Evolutionary conservation across 805 yeast species (phyloP).

Genomic region (Sugiyamaella lignohabitans): DNA sequence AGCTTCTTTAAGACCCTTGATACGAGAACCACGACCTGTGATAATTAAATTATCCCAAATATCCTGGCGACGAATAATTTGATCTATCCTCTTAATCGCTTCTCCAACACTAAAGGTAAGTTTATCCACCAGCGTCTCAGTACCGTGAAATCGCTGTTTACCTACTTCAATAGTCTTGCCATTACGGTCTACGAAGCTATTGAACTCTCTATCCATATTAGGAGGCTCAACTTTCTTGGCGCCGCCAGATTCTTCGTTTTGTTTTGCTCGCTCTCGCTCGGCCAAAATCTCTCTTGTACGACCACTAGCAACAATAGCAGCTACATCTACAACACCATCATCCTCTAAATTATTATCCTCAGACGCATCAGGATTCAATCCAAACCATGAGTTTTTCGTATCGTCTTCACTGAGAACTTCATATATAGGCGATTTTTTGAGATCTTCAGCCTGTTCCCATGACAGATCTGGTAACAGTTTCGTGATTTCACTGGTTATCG

Average conservation of each 20-base stretch:
- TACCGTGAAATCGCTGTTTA: constrained; percentile 81
- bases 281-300: constrained; percentile 65
- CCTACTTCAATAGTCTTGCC: constrained; percentile 67
- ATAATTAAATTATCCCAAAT: constrained; percentile 78
- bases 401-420: constrained; percentile 68
- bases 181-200: constrained; percentile 55
- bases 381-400: constrained; percentile 55
- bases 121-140: constrained; percentile 48
- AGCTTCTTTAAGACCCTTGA: constrained; percentile 71
- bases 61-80: constrained; percentile 65
- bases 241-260: constrained; percentile 28
- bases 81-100: constrained; percentile 53
- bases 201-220: constrained; percentile 69
- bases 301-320: constrained; percentile 77
- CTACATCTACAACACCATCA: constrained; percentile 80
- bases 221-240: constrained; percentile 29
- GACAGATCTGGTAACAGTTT: constrained; percentile 50
- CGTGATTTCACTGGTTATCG: constrained; percentile 50
- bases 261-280: constrained; percentile 49
- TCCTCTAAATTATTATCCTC: constrained; percentile 37
- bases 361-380: constrained; percentile 38
- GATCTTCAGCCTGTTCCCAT: constrained; percentile 56
- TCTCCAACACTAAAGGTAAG: constrained; percentile 51
- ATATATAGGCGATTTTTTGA: constrained; percentile 68
- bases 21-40: constrained; percentile 69